phyloP scores from a whole-genome alignment of 345 rosid species.

The Syzygium grande region DNA sequence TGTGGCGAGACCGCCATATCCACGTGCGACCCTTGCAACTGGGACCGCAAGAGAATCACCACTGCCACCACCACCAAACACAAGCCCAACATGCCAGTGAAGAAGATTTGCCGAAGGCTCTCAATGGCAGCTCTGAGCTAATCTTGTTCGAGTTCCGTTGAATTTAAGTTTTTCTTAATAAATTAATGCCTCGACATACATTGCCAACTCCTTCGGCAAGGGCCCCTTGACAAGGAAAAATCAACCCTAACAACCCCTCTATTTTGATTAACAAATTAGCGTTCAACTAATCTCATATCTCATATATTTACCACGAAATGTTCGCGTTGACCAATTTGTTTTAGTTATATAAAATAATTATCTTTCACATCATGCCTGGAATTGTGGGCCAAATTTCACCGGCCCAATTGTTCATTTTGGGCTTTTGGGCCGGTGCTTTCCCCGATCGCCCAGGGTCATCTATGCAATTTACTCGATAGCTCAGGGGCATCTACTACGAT shows the following conservation, averaged over 20 bases:
- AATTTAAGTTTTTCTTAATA: neutral
- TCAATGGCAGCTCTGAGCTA: neutral
- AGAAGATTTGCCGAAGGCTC: constrained; percentile 7
- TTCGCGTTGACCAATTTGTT: no score
- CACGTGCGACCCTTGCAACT: constrained; percentile 56
- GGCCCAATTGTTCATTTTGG: neutral
- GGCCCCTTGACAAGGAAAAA: no score
- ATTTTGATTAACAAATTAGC: no score
- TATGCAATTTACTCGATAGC: no score
- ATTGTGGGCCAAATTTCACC: neutral
- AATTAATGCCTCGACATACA: neutral
- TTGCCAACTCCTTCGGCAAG: neutral
- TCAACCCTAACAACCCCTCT: no score
- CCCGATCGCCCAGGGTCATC: neutral
- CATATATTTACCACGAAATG: no score
- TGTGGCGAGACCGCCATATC: constrained; percentile 58
- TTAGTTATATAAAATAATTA: no score
- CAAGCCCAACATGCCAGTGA: neutral
- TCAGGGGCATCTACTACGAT: no score
- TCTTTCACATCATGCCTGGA: neutral
- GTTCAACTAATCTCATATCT: no score
- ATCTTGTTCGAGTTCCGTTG: neutral
- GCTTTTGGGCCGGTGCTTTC: neutral
- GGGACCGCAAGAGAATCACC: constrained; percentile 18
- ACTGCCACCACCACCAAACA: neutral